Evolutionary conservation across 495 filamentous ascomycete species (phyloP).

Genomic region (Aspergillus ellipticus): DNA sequence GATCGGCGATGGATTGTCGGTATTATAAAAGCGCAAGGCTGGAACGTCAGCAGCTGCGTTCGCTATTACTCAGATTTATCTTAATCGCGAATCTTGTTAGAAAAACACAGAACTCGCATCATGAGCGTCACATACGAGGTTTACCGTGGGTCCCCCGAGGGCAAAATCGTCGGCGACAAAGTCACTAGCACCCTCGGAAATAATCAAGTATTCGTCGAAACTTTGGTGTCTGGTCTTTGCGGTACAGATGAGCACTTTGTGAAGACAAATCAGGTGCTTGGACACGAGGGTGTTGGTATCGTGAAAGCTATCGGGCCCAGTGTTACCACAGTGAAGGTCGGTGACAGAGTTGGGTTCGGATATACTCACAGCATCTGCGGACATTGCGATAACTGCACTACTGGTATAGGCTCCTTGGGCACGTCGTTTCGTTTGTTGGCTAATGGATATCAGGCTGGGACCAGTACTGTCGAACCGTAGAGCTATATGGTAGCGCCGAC

Average conservation of each 20-base stretch:
- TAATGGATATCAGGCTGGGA: slow-evolving; percentile 31
- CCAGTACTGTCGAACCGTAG: slow-evolving; percentile 45
- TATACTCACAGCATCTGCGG: slow-evolving; percentile 22
- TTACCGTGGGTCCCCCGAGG: slow-evolving; percentile 11
- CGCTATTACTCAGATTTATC: no score
- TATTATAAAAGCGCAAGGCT: no score
- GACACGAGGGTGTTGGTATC: slow-evolving; percentile 19
- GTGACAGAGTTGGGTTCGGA: slow-evolving; percentile 19
- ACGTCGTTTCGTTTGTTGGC: no score
- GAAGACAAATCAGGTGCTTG: slow-evolving; percentile 7
- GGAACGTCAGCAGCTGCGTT: no score
- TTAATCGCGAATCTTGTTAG: no score
- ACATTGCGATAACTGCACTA: slow-evolving; percentile 44
- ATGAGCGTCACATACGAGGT: slow-evolving; percentile 10
- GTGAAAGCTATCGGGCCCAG: slow-evolving; percentile 7
- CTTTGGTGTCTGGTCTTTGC: slow-evolving; percentile 15
- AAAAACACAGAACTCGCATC: background rate
- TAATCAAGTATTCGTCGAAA: slow-evolving; percentile 12
- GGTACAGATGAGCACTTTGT: slow-evolving; percentile 17
- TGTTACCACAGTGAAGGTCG: slow-evolving; percentile 6
- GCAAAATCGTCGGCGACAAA: slow-evolving; percentile 4
- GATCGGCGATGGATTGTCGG: no score
- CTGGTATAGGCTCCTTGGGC: slow-evolving; percentile 22
- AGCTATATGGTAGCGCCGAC: slow-evolving; percentile 45
- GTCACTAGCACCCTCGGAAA: slow-evolving; percentile 10